phyloP scores from a whole-genome alignment of 768 basidiomycete species.

The Collybiopsis confluens region DNA sequence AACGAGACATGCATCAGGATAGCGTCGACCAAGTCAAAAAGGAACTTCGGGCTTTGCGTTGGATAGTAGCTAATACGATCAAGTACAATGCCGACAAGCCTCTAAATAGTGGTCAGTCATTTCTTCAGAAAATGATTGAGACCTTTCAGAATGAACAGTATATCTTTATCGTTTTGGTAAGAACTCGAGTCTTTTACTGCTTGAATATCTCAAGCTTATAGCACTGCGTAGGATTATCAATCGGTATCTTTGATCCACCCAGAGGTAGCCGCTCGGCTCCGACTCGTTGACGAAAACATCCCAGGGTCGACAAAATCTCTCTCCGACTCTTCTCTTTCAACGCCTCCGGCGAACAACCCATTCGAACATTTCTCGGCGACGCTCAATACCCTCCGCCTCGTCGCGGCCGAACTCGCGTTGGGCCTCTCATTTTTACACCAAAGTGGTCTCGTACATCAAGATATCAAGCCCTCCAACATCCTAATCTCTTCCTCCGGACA shows the following conservation, averaged over 20 bases:
- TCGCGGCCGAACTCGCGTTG: constrained; percentile 29
- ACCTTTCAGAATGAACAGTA: constrained; percentile 18
- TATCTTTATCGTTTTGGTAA: constrained; percentile 24
- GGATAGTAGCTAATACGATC: constrained; percentile 14
- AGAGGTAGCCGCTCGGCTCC: constrained; percentile 22
- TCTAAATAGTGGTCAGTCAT: constrained; percentile 11
- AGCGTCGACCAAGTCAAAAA: constrained; percentile 8
- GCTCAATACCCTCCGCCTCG: constrained; percentile 20
- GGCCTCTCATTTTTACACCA: constrained; percentile 43
- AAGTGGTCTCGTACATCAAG: constrained; percentile 63
- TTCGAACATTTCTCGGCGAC: neutral
- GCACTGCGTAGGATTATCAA: constrained; percentile 25
- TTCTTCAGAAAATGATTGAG: constrained; percentile 20
- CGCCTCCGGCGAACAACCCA: constrained; percentile 6
- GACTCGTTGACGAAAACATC: too few species aligned
- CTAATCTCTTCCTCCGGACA: constrained; percentile 46
- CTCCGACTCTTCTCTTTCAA: constrained; percentile 6
- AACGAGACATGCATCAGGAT: constrained; percentile 7
- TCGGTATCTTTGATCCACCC: constrained; percentile 26
- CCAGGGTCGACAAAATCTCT: too few species aligned
- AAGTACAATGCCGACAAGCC: neutral
- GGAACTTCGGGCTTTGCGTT: constrained; percentile 19
- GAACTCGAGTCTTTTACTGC: neutral
- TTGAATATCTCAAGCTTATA: neutral
- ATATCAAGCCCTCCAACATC: constrained; percentile 66